Base-by-base conservation (phyloP, 139 green algal genomes). In the Tetraselmis striata region DNA sequence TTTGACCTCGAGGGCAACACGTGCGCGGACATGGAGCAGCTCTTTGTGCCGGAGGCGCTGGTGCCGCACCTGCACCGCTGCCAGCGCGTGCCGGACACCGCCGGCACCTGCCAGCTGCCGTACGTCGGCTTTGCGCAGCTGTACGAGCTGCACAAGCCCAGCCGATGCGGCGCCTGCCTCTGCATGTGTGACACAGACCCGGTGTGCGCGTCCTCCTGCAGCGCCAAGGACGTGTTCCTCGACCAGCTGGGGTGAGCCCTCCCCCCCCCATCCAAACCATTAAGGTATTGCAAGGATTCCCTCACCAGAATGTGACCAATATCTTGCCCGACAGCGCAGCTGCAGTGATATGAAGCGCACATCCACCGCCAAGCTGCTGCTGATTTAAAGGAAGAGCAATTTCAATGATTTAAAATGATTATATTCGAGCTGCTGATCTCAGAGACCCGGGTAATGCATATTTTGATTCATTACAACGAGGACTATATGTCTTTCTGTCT, bases 141-240 rank as follows among this genome's bases (percentile, higher is more conserved):
- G 30, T 80, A 85, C 77, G 2, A 28, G 28, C 31, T 83, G 30
- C 82, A 85, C 30, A 77, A 59, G 28, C 80, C 80, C 26, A 22
- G 78, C 2, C 58, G 83, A 11, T 88, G 84, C 80, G 84, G 83
- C 80, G 1, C 24, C 29, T 85, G 30, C 76, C 2, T 23, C 5
- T 79, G 76, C 76, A 29, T 29, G 28, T 79, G n/a, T 5, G 28
- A 32, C 28, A 32, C 27, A 1, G 76, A 79, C 28, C n/a, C 28
- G 28, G 18, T 25, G 28, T 79, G 76, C 76, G 1, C 23, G 2
- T 29, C 28, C n/a, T 74, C 29, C 24, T 82, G 30, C 26, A 77
- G 26, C 29, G 80, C 28, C 45, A 67, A 67, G 45, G 45, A 67
- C 45, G 18, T 67, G 45, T 67, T 67, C 45, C 45, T 67, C 45